These are phyloP conservation scores for Pseudoscleropodium purum DNA, from an alignment of 225 moss, liverwort and hornwort species.

Conservation along the genomic window DNA sequence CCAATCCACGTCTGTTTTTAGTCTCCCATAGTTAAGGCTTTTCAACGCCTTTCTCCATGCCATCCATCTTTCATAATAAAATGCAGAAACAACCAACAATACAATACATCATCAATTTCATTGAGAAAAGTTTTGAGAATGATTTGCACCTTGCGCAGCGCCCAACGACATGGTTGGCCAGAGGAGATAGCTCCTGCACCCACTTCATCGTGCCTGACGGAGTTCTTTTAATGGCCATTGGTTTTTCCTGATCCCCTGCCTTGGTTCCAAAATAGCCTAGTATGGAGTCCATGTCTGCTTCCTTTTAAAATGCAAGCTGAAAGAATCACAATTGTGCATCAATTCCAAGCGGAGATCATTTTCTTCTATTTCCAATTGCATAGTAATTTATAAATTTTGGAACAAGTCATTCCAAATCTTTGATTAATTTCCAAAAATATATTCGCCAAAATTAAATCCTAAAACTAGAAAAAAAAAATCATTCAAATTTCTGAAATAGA, in stretches of 20 bases:
- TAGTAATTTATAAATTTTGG: not conserved
- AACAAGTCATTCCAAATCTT: not conserved
- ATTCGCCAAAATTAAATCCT: not conserved
- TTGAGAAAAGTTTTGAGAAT: not conserved
- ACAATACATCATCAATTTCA: not conserved
- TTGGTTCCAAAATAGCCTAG: slow-evolving; percentile 36
- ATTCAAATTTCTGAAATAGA: not conserved
- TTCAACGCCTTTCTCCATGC: not conserved
- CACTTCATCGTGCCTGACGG: slow-evolving; percentile 65
- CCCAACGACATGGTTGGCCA: slow-evolving; percentile 73
- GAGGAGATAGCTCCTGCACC: slow-evolving; percentile 84
- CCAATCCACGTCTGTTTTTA: not conserved
- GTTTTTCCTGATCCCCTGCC: slow-evolving; percentile 18
- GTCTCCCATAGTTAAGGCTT: not conserved
- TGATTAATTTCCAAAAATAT: not conserved
- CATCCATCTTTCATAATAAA: not conserved
- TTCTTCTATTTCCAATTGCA: not conserved
- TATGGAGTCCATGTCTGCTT: slow-evolving; percentile 28
- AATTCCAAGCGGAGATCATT: not conserved
- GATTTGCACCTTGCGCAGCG: slow-evolving; percentile 63
- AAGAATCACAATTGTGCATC: not conserved
- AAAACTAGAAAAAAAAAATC: not conserved
- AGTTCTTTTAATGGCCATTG: slow-evolving; percentile 45
- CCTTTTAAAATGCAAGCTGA: not conserved
- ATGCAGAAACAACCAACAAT: not conserved